These are phyloP conservation scores for Pleurotus citrinopileatus DNA, from an alignment of 768 basidiomycete genomes.

Conservation along the genomic window DNA sequence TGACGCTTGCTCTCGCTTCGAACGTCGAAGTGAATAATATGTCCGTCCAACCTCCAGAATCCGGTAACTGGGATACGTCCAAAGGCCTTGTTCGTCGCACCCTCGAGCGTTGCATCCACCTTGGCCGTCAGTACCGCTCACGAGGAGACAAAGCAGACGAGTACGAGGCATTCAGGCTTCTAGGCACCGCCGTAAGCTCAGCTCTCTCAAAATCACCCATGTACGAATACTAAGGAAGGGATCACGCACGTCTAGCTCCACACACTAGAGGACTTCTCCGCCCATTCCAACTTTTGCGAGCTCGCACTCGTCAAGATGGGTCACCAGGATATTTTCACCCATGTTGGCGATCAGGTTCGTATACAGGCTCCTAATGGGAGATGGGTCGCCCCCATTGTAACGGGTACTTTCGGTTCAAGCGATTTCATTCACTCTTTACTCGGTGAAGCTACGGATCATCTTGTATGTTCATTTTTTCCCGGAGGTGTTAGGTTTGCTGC, in stretches of 20 bases:
- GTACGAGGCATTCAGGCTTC: constrained; percentile 77
- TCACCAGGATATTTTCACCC: constrained; percentile 72
- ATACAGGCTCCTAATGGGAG: constrained; percentile 74
- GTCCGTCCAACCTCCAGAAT: constrained; percentile 36
- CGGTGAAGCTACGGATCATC: constrained; percentile 67
- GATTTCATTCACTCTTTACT: constrained; percentile 80
- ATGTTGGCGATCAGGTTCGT: constrained; percentile 80
- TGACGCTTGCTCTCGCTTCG: background rate
- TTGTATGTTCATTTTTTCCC: constrained; percentile 33
- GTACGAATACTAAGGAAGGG: background rate
- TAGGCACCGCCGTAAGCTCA: constrained; percentile 62
- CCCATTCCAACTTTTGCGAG: constrained; percentile 91
- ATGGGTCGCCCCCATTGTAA: constrained; percentile 78
- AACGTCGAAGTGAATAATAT: background rate
- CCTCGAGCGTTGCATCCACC: constrained; percentile 74
- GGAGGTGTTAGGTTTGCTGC: too few species aligned
- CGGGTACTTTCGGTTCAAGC: constrained; percentile 74
- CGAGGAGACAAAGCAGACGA: constrained; percentile 61
- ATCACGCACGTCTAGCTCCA: constrained; percentile 47
- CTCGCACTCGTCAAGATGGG: constrained; percentile 75
- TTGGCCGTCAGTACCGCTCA: constrained; percentile 63
- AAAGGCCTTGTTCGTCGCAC: constrained; percentile 72
- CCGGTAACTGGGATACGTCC: constrained; percentile 86
- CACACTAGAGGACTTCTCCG: constrained; percentile 83
- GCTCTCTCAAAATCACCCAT: background rate